Evolutionary conservation across 139 green algal species (phyloP).

Genomic region (Tetraselmis chui): DNA sequence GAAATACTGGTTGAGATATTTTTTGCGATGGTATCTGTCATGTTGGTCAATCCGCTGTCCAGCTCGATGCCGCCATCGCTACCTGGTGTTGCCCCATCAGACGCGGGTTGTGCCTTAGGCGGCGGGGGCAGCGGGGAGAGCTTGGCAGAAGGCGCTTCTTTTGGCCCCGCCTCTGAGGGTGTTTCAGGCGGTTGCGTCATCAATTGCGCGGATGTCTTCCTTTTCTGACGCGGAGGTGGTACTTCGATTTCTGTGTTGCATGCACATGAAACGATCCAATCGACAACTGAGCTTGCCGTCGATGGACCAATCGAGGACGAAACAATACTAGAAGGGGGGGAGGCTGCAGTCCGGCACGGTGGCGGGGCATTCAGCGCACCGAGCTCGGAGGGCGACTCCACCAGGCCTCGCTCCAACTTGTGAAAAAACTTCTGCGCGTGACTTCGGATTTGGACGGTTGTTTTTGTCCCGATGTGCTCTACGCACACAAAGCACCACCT

Average conservation of each 20-base stretch:
- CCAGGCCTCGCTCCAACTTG: slow-evolving; percentile 53
- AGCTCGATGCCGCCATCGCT: not conserved
- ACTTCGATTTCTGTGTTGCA: not conserved
- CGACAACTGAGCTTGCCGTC: too few relatives aligned
- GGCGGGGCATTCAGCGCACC: not conserved
- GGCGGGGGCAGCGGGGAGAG: too few relatives aligned
- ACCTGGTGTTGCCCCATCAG: not conserved
- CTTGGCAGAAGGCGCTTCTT: too few relatives aligned
- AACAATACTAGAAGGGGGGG: too few relatives aligned
- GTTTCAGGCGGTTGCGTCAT: not conserved
- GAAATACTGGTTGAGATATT: not conserved
- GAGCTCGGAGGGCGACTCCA: not conserved
- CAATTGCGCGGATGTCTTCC: not conserved
- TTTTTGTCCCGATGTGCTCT: slow-evolving; percentile 93
- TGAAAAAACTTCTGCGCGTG: slow-evolving; percentile 93
- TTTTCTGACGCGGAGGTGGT: not conserved
- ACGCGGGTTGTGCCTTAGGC: too few relatives aligned
- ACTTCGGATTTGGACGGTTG: slow-evolving; percentile 86
- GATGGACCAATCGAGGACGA: too few relatives aligned
- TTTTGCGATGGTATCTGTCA: not conserved
- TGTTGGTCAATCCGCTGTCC: not conserved
- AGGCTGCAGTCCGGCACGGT: too few relatives aligned
- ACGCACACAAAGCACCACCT: too few relatives aligned
- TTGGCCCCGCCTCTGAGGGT: not conserved
- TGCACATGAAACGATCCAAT: not conserved